Percentiles rank a stretch among this genome's conserved stretches.
Conservation (phyloP, 1,284 basidiomycete species). For the Inonotus obliquus region DNA sequence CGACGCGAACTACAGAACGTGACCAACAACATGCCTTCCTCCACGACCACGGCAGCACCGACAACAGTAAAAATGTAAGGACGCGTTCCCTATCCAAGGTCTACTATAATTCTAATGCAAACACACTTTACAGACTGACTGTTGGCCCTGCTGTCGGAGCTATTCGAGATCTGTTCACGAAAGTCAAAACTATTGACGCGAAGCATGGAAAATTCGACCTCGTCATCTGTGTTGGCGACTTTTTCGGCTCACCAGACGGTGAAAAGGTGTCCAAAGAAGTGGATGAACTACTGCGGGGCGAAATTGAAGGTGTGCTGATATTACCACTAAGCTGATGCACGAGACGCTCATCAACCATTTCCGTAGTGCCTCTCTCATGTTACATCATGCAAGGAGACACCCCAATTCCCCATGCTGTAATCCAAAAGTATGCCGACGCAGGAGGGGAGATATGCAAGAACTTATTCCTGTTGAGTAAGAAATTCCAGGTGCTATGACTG, state of each 20-base stretch:
- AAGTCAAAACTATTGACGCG: conserved; percentile 81
- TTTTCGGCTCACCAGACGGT: conserved; percentile 67
- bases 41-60: not conserved
- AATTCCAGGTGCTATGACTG: not conserved
- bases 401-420: conserved; percentile 65
- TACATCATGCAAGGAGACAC: conserved; percentile 88
- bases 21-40: conserved; percentile 4
- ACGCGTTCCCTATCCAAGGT: not conserved
- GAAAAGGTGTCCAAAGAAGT: conserved; percentile 48
- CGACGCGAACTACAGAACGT: not conserved
- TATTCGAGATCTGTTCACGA: conserved; percentile 70
- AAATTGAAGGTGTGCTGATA: conserved; percentile 50
- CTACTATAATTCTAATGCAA: no score
- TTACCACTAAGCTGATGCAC: not conserved
- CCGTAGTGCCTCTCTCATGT: conserved; percentile 77
- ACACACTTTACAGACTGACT: conserved; percentile 60
- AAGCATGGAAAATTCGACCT: conserved; percentile 96
- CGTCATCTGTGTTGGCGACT: conserved; percentile 84
- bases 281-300: conserved; percentile 57
- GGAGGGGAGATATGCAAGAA: conserved; percentile 79
- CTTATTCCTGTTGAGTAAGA: conserved; percentile 80
- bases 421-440: conserved; percentile 68
- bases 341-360: not conserved
- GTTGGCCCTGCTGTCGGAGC: conserved; percentile 83
- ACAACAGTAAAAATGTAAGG: conserved; percentile 16